Percentiles rank a stretch among this genome's conserved stretches.
phyloP scores from a whole-genome alignment of 1,139 yeast genomes.

The Pichia sp. region DNA sequence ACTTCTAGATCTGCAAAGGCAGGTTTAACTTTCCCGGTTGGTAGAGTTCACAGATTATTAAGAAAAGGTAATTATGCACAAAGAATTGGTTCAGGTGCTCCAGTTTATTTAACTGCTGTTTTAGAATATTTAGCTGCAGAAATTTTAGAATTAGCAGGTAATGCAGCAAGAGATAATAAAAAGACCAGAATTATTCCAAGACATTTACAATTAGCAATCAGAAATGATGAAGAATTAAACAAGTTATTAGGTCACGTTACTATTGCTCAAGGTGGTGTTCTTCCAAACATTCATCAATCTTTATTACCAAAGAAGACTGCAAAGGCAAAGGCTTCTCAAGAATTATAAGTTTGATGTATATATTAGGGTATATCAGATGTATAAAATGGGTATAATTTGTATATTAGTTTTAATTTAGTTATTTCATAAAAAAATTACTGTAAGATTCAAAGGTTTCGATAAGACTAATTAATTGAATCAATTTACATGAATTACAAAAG shows the following conservation, averaged over 20 bases:
- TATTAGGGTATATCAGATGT: conserved; percentile 7
- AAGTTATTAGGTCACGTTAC: conserved; percentile 96
- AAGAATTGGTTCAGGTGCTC: conserved; percentile 99
- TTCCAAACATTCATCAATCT: conserved; percentile 96
- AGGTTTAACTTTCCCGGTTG: conserved; percentile 98
- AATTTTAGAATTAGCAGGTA: conserved; percentile 97
- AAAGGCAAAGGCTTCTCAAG: conserved; percentile 80
- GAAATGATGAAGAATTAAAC: conserved; percentile 99
- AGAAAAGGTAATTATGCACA: conserved; percentile 99
- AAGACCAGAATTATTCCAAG: conserved; percentile 99
- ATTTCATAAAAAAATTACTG: neutral
- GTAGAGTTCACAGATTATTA: conserved; percentile 96
- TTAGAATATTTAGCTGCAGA: conserved; percentile 97
- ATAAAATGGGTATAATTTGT: conserved; percentile 13
- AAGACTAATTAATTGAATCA: neutral
- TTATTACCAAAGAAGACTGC: conserved; percentile 92
- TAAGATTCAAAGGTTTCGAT: neutral
- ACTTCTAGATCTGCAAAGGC: conserved; percentile 98
- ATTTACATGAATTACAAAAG: neutral
- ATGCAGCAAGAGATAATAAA: conserved; percentile 97
- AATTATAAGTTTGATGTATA: conserved; percentile 45
- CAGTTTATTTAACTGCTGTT: conserved; percentile 94
- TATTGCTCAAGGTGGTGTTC: conserved; percentile 98
- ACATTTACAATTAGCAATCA: conserved; percentile 95
- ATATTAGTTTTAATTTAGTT: conserved; percentile 14